Base-by-base conservation (phyloP, 352 stramenopile genomes). In the Pythium chondricola region DNA sequence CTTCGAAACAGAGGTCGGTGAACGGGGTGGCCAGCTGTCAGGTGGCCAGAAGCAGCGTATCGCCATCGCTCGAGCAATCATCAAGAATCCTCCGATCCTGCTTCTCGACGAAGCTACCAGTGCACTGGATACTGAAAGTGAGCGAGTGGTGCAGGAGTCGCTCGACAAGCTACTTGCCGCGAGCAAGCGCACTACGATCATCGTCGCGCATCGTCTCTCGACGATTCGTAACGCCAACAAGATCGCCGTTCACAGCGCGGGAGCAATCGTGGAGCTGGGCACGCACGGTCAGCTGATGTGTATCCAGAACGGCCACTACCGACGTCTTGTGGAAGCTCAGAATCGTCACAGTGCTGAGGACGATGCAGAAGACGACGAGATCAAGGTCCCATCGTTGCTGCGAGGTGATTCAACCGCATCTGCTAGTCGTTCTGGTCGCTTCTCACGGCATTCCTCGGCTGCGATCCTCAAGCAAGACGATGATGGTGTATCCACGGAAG, bases 161-260 rank as follows among this genome's bases (percentile, higher is more conserved):
- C 62, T 86, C 4, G 72, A 88, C 47, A 32, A 26, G 27, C 37
- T 68, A 18, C 22, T 63, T 11, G 48, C 49, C 33, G 26, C 47
- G 22, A 43, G 42, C 0, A 67, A 60, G 11, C 69, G 68, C 13
- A 97, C 88, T 5, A 93, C 76, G 17, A 65, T 97, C 25, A 85
- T 96, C 32, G 88, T 95, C 48, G 88, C 90, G 2, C 90, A 97
- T 68, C 71, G 90, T 21, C 58, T 97, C 8, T 86, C 70, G 37
- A 97, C 85, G 0, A 79, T 97, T 48, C 78, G 86, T 46, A 82
- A 95, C 71, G 90, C 84, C 49, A 85, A 97, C 63, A 65, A 78
- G 40, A 98, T 98, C 52, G 73, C 89, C 27, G 91, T 98, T 8
- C 61, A 98, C 45, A 59, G 95, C 24, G 57, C 85, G 21, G 91